These are phyloP conservation scores for Baorangia bicolor DNA, from an alignment of 768 basidiomycete species.

Conservation along the genomic window DNA sequence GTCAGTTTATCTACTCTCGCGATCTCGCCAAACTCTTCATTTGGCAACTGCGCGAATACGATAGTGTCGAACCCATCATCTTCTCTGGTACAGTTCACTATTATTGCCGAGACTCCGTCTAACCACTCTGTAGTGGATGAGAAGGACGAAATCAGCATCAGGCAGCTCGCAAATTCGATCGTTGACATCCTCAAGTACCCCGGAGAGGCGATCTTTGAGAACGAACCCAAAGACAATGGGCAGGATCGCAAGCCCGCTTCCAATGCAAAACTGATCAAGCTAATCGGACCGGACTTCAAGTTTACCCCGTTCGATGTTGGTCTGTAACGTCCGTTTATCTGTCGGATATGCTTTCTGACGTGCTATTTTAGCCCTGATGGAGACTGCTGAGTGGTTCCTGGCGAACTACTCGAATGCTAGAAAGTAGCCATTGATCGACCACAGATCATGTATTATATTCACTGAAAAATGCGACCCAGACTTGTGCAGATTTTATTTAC, in stretches of 20 bases:
- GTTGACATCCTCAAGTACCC: slow-evolving; percentile 79
- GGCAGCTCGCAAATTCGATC: slow-evolving; percentile 86
- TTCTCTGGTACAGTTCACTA: slow-evolving; percentile 60
- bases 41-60: slow-evolving; percentile 88
- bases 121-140: slow-evolving; percentile 65
- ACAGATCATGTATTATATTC: slow-evolving; percentile 6
- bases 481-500: neutral
- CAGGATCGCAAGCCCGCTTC: slow-evolving; percentile 97
- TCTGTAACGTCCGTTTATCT: slow-evolving; percentile 31
- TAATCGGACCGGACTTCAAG: slow-evolving; percentile 70
- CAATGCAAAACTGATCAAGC: slow-evolving; percentile 78
- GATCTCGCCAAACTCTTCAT: slow-evolving; percentile 96
- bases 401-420: slow-evolving; percentile 75
- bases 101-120: neutral
- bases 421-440: slow-evolving; percentile 14
- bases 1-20: slow-evolving; percentile 98
- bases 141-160: slow-evolving; percentile 93
- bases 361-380: slow-evolving; percentile 58
- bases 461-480: neutral
- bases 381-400: slow-evolving; percentile 85
- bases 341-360: neutral
- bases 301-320: slow-evolving; percentile 92
- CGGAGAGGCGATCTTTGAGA: slow-evolving; percentile 80
- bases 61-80: slow-evolving; percentile 91
- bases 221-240: slow-evolving; percentile 66